Conservation (phyloP, 2,329 filamentous ascomycete genomes). For the Incumbomyces delicatus region DNA sequence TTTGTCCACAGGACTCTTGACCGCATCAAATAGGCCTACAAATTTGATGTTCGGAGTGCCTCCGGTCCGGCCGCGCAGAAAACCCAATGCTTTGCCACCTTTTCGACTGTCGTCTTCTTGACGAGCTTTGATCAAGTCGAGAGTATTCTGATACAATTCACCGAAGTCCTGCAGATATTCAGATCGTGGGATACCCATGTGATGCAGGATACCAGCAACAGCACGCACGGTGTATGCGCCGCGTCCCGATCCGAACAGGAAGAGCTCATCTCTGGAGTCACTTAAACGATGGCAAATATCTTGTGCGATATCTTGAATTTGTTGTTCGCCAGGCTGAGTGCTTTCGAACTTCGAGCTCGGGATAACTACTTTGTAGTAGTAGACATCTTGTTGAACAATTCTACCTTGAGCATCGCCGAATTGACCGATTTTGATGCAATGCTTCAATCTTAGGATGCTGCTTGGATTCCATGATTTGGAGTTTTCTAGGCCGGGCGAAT, state of each 20-base stretch:
- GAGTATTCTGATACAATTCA: slow-evolving; percentile 22
- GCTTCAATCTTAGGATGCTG: slow-evolving; percentile 14
- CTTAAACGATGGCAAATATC: slow-evolving; percentile 13
- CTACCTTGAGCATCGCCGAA: slow-evolving; percentile 11
- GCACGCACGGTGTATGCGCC: slow-evolving; percentile 33
- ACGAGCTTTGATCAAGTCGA: slow-evolving; percentile 18
- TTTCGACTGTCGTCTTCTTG: slow-evolving; percentile 16
- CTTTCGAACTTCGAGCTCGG: slow-evolving; percentile 10
- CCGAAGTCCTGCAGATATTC: slow-evolving; percentile 22
- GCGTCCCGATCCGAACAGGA: slow-evolving; percentile 32
- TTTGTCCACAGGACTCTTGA: slow-evolving; percentile 24
- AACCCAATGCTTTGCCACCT: slow-evolving; percentile 14
- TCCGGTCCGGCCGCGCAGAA: slow-evolving; percentile 13
- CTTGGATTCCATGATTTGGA: slow-evolving; percentile 11
- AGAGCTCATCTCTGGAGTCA: slow-evolving; percentile 29
- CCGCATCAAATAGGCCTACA: slow-evolving; percentile 30
- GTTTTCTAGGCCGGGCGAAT: slow-evolving; percentile 7
- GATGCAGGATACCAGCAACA: slow-evolving; percentile 31
- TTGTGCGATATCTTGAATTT: slow-evolving; percentile 16
- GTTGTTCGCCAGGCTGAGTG: slow-evolving; percentile 10
- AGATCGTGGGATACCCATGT: slow-evolving; percentile 21
- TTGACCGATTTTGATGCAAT: slow-evolving; percentile 8
- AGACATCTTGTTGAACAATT: slow-evolving; percentile 12
- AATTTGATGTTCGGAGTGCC: slow-evolving; percentile 28
- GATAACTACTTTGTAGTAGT: slow-evolving; percentile 13